These are phyloP conservation scores for Ichthyophthirius multifiliis DNA, from an alignment of 169 alveolate species.

Conservation along the genomic window DNA sequence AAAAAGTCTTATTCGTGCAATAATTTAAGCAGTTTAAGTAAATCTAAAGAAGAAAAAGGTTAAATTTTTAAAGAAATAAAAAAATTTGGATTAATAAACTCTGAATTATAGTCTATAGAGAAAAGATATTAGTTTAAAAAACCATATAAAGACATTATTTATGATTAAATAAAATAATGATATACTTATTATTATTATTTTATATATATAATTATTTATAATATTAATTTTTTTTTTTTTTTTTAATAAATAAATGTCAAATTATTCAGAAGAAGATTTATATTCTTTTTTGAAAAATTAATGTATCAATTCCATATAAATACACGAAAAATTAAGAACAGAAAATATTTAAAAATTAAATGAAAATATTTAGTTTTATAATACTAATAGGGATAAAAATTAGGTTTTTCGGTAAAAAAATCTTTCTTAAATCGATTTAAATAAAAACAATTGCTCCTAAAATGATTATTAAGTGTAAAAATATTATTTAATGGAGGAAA, in stretches of 20 bases:
- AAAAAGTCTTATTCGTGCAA: too few species aligned
- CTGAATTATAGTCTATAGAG: too few species aligned
- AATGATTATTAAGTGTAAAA: neutral
- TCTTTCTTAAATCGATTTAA: neutral
- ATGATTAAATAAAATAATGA: neutral
- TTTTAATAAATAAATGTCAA: too few species aligned
- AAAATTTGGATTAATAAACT: too few species aligned
- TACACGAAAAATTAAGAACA: neutral
- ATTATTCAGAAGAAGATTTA: neutral
- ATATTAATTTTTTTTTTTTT: neutral
- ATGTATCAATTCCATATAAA: neutral
- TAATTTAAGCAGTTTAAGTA: too few species aligned
- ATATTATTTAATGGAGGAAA: neutral
- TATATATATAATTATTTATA: neutral
- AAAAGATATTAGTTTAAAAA: too few species aligned
- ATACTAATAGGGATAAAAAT: neutral
- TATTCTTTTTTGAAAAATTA: neutral
- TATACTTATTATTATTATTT: neutral
- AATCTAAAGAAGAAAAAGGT: too few species aligned
- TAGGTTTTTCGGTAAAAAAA: too few species aligned
- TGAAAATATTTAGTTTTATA: neutral
- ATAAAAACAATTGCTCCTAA: neutral
- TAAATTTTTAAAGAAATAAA: too few species aligned
- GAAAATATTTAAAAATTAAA: neutral
- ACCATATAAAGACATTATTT: too few species aligned